Conservation (phyloP, 208 protist species). For the Crithidia sp. region DNA sequence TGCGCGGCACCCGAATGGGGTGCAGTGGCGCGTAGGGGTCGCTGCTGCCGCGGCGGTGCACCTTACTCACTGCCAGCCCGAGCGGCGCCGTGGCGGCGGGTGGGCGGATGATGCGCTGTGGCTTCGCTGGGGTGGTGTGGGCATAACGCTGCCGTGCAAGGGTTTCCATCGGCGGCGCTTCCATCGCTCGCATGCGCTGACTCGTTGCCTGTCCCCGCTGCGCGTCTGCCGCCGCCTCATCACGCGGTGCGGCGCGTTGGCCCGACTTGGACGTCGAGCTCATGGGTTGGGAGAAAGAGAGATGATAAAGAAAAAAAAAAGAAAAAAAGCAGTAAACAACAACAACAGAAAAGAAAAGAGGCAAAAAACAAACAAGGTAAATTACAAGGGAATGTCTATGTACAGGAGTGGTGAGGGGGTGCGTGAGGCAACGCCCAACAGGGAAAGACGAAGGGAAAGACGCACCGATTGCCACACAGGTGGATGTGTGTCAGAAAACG, state of each 20-base stretch:
- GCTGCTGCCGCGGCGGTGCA: constrained; percentile 9
- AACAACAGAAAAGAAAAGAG: constrained; percentile 5
- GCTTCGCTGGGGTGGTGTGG: constrained; percentile 4
- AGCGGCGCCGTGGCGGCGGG: not conserved
- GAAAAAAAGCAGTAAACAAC: constrained; percentile 2
- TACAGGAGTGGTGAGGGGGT: not conserved
- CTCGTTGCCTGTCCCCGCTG: constrained; percentile 59
- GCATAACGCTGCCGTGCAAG: constrained; percentile 58
- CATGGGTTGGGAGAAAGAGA: not conserved
- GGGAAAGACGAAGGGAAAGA: not conserved
- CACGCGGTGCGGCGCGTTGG: not conserved
- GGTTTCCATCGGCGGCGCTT: constrained; percentile 56
- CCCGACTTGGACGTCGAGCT: not conserved
- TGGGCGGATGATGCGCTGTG: not conserved
- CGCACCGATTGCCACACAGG: no score
- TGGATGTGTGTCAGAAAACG: no score
- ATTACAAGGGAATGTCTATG: not conserved
- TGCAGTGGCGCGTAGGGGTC: constrained; percentile 9
- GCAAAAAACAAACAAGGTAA: constrained; percentile 2
- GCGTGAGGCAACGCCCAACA: not conserved
- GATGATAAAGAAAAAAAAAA: constrained; percentile 10
- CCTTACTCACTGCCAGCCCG: not conserved
- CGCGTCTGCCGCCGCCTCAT: constrained; percentile 17
- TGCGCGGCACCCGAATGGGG: constrained; percentile 24
- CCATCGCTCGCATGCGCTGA: constrained; percentile 78